Evolutionary conservation across 805 yeast genomes (phyloP).

Genomic region (Myxozyma monticola): DNA sequence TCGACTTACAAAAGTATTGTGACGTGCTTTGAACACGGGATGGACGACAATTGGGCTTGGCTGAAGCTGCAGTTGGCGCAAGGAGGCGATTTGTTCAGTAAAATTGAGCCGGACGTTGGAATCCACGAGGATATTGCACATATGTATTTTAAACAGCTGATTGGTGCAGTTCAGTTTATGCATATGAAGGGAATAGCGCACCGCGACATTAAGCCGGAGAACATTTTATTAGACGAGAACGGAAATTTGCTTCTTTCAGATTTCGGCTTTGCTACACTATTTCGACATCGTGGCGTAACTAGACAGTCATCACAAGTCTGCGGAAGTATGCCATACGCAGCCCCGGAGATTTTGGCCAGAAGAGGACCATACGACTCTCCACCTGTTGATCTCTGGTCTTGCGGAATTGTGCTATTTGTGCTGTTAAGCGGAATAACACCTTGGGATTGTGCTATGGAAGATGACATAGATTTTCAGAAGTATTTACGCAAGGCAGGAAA

Average conservation of each 20-base stretch:
- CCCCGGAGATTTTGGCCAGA: slow-evolving; percentile 62
- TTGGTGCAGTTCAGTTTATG: slow-evolving; percentile 58
- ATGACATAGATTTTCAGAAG: slow-evolving; percentile 50
- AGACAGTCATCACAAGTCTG: slow-evolving; percentile 55
- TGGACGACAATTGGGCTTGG: slow-evolving; percentile 60
- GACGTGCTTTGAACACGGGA: slow-evolving; percentile 54
- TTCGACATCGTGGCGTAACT: slow-evolving; percentile 50
- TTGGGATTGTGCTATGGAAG: slow-evolving; percentile 63
- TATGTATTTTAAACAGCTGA: slow-evolving; percentile 65
- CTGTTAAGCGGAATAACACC: slow-evolving; percentile 66
- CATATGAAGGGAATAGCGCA: slow-evolving; percentile 68
- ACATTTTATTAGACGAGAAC: slow-evolving; percentile 57
- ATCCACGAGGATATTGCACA: slow-evolving; percentile 66
- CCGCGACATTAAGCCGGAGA: slow-evolving; percentile 69
- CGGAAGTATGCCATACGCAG: slow-evolving; percentile 77
- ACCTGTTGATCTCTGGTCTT: slow-evolving; percentile 61
- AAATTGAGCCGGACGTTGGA: slow-evolving; percentile 74
- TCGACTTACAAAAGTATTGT: slow-evolving; percentile 60
- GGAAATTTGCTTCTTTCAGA: slow-evolving; percentile 76
- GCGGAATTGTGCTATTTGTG: slow-evolving; percentile 58
- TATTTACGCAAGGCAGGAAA: slow-evolving; percentile 51
- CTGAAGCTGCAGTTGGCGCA: slow-evolving; percentile 66
- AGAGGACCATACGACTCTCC: slow-evolving; percentile 56
- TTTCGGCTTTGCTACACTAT: slow-evolving; percentile 71
- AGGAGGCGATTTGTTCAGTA: slow-evolving; percentile 77